Percentiles rank a stretch among this genome's conserved stretches.
Evolutionary conservation across 768 basidiomycete genomes (phyloP).

Genomic region (Calvatia gigantea): DNA sequence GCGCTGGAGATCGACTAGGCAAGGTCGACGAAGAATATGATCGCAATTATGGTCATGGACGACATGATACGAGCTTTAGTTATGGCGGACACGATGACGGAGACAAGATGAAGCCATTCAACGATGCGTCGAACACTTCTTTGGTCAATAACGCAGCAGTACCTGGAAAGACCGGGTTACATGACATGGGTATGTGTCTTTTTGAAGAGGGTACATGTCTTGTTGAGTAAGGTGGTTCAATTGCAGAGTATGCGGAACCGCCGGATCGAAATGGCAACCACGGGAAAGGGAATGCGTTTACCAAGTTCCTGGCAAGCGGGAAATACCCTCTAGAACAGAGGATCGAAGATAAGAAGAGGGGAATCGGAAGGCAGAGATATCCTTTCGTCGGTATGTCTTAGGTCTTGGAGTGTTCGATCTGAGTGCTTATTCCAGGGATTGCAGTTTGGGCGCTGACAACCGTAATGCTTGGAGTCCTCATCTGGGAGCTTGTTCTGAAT

Average conservation of each 20-base stretch:
- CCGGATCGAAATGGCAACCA: slow-evolving; percentile 20
- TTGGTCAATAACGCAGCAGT: slow-evolving; percentile 47
- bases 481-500: slow-evolving; percentile 85
- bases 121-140: slow-evolving; percentile 31
- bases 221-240: not conserved
- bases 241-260: slow-evolving; percentile 65
- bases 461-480: slow-evolving; percentile 70
- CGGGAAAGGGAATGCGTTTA: slow-evolving; percentile 41
- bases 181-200: slow-evolving; percentile 48
- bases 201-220: not conserved
- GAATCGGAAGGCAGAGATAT: slow-evolving; percentile 77
- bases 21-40: not conserved
- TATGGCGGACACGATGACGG: slow-evolving; percentile 1
- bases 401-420: not conserved
- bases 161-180: slow-evolving; percentile 37
- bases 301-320: slow-evolving; percentile 40
- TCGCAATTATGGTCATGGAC: no score
- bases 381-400: slow-evolving; percentile 63
- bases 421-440: not conserved
- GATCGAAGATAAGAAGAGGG: slow-evolving; percentile 85
- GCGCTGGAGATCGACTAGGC: slow-evolving; percentile 1
- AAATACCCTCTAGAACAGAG: slow-evolving; percentile 71
- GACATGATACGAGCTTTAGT: not conserved
- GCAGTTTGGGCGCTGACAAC: slow-evolving; percentile 62
- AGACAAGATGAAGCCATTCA: slow-evolving; percentile 5